These are phyloP conservation scores for Metschnikowia amazonensis DNA, from an alignment of 805 yeast species.

Conservation along the genomic window DNA sequence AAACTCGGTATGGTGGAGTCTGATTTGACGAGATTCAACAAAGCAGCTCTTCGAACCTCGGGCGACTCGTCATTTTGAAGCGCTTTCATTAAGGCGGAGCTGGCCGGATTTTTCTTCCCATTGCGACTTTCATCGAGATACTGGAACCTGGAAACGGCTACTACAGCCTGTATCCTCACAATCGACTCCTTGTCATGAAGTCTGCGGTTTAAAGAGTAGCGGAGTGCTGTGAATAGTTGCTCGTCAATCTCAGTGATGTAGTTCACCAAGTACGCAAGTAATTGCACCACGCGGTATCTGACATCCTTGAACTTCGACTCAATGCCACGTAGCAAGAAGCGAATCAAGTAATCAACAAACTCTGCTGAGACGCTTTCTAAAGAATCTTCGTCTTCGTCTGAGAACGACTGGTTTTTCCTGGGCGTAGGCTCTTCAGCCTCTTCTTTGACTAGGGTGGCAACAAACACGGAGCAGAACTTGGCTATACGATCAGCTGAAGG, in stretches of 20 bases:
- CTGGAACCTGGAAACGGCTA: constrained; percentile 77
- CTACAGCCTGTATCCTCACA: constrained; percentile 81
- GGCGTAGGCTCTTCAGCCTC: constrained; percentile 22
- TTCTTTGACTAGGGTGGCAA: constrained; percentile 44
- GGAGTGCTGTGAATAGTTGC: constrained; percentile 60
- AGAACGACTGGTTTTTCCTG: constrained; percentile 6
- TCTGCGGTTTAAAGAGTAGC: constrained; percentile 58
- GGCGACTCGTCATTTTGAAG: constrained; percentile 78
- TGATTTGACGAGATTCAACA: constrained; percentile 63
- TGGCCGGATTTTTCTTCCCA: constrained; percentile 16
- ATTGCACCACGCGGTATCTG: constrained; percentile 73
- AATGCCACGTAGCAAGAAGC: constrained; percentile 71
- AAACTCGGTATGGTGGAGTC: constrained; percentile 51
- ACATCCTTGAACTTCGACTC: constrained; percentile 75
- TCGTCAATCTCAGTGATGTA: constrained; percentile 73
- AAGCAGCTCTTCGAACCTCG: constrained; percentile 84
- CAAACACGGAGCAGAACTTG: constrained; percentile 59
- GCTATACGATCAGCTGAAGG: constrained; percentile 71
- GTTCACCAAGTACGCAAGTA: constrained; percentile 66
- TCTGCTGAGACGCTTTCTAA: constrained; percentile 38
- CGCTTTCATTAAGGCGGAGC: constrained; percentile 37
- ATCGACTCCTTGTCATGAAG: constrained; percentile 70
- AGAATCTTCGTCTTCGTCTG: constrained; percentile 38
- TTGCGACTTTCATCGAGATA: constrained; percentile 29
- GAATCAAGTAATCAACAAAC: constrained; percentile 58